Base-by-base conservation (phyloP, 2,329 filamentous ascomycete species). In the Paracoccidioides lutzii region DNA sequence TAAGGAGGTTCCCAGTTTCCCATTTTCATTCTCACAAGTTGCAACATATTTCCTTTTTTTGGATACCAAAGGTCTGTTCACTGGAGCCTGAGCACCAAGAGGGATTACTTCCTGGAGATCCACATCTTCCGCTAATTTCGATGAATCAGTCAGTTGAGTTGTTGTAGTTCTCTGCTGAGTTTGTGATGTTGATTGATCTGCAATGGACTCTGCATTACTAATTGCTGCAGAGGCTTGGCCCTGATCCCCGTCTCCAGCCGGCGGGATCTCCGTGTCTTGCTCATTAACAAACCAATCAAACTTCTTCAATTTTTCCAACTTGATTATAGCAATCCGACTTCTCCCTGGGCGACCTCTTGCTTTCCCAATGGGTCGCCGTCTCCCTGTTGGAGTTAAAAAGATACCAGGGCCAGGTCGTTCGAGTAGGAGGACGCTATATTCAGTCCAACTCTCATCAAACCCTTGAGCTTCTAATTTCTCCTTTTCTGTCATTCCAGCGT, bases 241-340 rank as follows among this genome's bases (percentile, higher is more conserved):
- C 50, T 38, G 22, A n/a, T 37, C n/a, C 46, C 55, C 22, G 40
- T 50, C 28, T 55, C 55, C 38, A 35, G 28, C 33, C 28, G 15
- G 38, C 15, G 37, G 6, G 9, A 15, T 38, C 38, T 52, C 53
- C 15, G 8, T 37, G 28, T 55, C 53, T 56, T 42, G 55, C 43
- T 37, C 55, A 42, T 45, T 57, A 56, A 37, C 55, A 58, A 73
- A 73, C 71, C 71, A 73, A 9, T 67, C 63, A 9, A 75, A 52
- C 14, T 65, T 60, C 32, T 56, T 51, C 30, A 73, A 49, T 32
- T 63, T 65, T 5, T 65, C 53, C 0, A 67, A 69, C 59, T 68
- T 73, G 57, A 74, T 71, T 4, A 73, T 63, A 3, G 68, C 71
- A 52, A 74, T 63, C n/a, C 68, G 66, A 45, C 70, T 72, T 53